phyloP scores from a whole-genome alignment of 78 protist genomes.

The Blattamonas nauphoetae region DNA sequence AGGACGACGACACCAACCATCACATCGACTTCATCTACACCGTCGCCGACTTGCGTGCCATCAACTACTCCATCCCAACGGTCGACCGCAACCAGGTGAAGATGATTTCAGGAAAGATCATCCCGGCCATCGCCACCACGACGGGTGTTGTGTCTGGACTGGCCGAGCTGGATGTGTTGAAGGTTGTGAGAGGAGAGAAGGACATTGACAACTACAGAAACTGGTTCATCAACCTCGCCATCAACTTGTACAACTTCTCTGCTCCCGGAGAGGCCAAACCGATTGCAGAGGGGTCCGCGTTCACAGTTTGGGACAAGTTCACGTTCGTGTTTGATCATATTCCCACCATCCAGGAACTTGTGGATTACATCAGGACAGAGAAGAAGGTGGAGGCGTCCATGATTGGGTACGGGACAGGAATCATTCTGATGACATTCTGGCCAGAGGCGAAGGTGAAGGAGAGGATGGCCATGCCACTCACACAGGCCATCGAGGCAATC shows the following conservation, averaged over 20 bases:
- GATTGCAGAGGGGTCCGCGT: background rate
- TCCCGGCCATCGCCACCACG: slow-evolving; percentile 51
- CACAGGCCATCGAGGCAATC: background rate
- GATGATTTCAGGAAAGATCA: slow-evolving; percentile 29
- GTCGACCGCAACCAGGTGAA: slow-evolving; percentile 42
- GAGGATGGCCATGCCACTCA: background rate
- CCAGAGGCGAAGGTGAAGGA: background rate
- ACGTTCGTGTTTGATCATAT: background rate
- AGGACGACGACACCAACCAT: slow-evolving; percentile 94
- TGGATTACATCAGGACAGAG: background rate
- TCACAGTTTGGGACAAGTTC: slow-evolving; percentile 13
- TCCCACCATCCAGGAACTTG: background rate
- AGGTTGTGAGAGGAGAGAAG: background rate
- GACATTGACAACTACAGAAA: slow-evolving; percentile 49
- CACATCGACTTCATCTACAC: slow-evolving; percentile 97
- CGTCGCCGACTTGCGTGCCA: slow-evolving; percentile 89
- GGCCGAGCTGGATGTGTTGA: background rate
- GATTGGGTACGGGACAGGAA: background rate
- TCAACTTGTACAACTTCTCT: slow-evolving; percentile 75
- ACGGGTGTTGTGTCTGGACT: slow-evolving; percentile 36
- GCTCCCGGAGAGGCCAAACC: slow-evolving; percentile 82
- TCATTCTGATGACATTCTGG: background rate
- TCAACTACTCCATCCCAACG: slow-evolving; percentile 74
- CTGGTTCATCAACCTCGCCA: slow-evolving; percentile 87
- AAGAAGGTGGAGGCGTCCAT: background rate